phyloP scores from a whole-genome alignment of 2,329 filamentous ascomycete genomes.

The Stachybotrys chlorohalonatus region DNA sequence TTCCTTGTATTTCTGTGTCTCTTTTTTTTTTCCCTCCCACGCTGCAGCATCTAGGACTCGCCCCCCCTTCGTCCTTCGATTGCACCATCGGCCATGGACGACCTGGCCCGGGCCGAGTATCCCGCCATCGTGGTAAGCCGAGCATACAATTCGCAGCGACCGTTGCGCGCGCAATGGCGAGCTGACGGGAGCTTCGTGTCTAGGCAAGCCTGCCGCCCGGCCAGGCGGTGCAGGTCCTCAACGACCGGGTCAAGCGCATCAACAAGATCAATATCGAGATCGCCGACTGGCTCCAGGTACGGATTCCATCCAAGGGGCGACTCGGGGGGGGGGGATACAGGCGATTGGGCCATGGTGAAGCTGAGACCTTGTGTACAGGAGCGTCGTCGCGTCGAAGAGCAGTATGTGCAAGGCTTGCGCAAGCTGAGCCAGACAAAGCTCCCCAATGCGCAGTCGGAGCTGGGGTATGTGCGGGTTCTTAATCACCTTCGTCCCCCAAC shows the following conservation, averaged over 20 bases:
- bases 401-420: slow-evolving; percentile 73
- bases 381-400: slow-evolving; percentile 82
- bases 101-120: slow-evolving; percentile 81
- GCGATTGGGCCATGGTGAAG: background rate
- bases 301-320: slow-evolving; percentile 4
- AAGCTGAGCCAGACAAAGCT: slow-evolving; percentile 70
- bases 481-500: background rate
- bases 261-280: slow-evolving; percentile 80
- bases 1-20: background rate
- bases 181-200: slow-evolving; percentile 2
- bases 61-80: background rate
- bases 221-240: slow-evolving; percentile 73
- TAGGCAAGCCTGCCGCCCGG: slow-evolving; percentile 73
- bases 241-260: slow-evolving; percentile 82
- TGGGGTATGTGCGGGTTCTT: slow-evolving; percentile 58
- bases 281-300: slow-evolving; percentile 93
- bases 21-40: background rate
- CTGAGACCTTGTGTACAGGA: slow-evolving; percentile 48
- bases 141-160: background rate
- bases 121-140: slow-evolving; percentile 81
- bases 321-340: background rate
- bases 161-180: background rate
- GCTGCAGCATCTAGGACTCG: background rate
- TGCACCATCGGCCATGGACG: slow-evolving; percentile 51
- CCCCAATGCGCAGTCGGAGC: slow-evolving; percentile 66